A percentile compares a stretch with the other conserved stretches of the same genome.
phyloP scores from a whole-genome alignment of 2,329 filamentous ascomycete genomes.

The Intubia oerlemansii region DNA sequence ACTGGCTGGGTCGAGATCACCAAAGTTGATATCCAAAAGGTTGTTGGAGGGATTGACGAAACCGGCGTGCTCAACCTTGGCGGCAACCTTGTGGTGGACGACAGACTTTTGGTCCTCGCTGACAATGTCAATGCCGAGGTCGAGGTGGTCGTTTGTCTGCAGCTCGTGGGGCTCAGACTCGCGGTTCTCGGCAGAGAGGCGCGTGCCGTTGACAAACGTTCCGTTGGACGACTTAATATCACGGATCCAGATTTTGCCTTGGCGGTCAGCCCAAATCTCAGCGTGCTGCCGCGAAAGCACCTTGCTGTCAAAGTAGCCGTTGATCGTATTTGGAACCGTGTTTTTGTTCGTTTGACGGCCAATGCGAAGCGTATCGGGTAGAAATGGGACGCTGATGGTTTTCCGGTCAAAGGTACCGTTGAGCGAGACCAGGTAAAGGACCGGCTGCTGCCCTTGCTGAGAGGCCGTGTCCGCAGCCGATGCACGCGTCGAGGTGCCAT shows the following conservation, averaged over 20 bases:
- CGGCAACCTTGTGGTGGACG: constrained; percentile 94
- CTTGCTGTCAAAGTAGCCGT: constrained; percentile 96
- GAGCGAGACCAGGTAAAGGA: constrained; percentile 70
- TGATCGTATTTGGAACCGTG: constrained; percentile 72
- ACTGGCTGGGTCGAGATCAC: constrained; percentile 69
- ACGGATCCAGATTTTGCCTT: constrained; percentile 84
- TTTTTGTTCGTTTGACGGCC: constrained; percentile 95
- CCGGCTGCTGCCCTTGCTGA: constrained; percentile 47
- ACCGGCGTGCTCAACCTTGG: constrained; percentile 88
- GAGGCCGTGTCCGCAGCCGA: constrained; percentile 26
- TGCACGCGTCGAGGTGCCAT: constrained; percentile 30
- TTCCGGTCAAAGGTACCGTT: constrained; percentile 97
- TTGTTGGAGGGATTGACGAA: constrained; percentile 56
- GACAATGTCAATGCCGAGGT: constrained; percentile 94
- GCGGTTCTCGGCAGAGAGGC: constrained; percentile 80
- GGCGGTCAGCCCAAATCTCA: constrained; percentile 72
- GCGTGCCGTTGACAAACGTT: constrained; percentile 86
- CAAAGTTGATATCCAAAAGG: constrained; percentile 63
- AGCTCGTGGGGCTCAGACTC: constrained; percentile 93
- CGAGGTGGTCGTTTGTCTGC: constrained; percentile 74
- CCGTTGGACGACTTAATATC: constrained; percentile 98
- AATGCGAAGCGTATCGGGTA: constrained; percentile 83
- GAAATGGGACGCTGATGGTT: constrained; percentile 81
- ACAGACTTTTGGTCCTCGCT: constrained; percentile 97
- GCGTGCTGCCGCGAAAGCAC: constrained; percentile 91